Conservation (phyloP, 371 early-diverging fungal genomes). For the Amoeboaphelidium protococcarum region DNA sequence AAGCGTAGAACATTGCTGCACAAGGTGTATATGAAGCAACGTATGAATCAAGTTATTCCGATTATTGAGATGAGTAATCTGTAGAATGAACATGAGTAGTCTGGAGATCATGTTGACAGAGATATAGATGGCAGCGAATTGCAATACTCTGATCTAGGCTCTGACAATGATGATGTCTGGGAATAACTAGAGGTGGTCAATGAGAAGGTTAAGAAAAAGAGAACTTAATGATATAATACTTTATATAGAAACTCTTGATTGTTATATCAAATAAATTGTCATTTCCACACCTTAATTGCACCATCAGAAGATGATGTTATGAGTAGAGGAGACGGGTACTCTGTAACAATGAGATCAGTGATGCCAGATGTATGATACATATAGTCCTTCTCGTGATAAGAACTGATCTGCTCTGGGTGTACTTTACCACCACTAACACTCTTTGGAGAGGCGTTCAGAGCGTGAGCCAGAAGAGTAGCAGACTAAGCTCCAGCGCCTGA, state of each 20-base stretch:
- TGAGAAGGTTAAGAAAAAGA: too few relatives aligned
- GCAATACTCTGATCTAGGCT: too few relatives aligned
- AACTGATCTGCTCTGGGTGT: background rate
- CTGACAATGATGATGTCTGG: too few relatives aligned
- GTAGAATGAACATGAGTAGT: too few relatives aligned
- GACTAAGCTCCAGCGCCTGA: background rate
- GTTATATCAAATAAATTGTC: background rate
- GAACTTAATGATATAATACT: too few relatives aligned
- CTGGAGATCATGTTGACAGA: too few relatives aligned
- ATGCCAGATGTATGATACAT: conserved; percentile 38
- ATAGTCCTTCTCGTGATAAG: background rate
- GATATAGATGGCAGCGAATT: too few relatives aligned
- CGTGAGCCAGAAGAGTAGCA: background rate
- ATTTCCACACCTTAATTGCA: conserved; percentile 37
- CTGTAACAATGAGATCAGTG: conserved; percentile 33
- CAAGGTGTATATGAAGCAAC: background rate
- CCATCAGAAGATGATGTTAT: conserved; percentile 54
- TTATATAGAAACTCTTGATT: background rate
- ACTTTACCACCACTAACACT: background rate
- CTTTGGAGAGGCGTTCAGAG: conserved; percentile 5
- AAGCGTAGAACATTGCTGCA: background rate
- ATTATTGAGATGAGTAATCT: too few relatives aligned
- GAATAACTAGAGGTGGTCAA: too few relatives aligned
- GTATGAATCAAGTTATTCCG: background rate
- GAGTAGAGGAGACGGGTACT: conserved; percentile 43